A percentile compares a stretch with the other conserved stretches of the same genome.
Conservation (phyloP, 2,329 filamentous ascomycete species). For the Fusarium albosuccineum region DNA sequence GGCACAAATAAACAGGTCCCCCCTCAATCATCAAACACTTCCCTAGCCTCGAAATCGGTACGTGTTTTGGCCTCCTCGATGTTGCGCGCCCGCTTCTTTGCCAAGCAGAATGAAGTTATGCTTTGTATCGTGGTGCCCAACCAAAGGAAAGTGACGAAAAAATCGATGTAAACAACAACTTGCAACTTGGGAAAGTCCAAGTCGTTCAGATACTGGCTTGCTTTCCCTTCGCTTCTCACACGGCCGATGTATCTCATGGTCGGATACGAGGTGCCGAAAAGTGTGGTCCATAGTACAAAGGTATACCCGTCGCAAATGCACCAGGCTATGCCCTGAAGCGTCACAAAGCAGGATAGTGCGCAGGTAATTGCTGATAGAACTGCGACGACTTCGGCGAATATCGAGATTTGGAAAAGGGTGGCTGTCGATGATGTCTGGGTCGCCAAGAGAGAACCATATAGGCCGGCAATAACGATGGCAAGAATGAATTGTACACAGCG, state of each 20-base stretch:
- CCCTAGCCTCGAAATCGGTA: constrained; percentile 1
- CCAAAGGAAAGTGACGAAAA: background rate
- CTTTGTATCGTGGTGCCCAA: background rate
- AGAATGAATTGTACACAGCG: background rate
- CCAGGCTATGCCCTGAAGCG: background rate
- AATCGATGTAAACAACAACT: background rate
- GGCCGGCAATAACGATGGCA: background rate
- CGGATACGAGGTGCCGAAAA: background rate
- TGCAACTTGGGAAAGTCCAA: background rate
- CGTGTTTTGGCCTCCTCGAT: background rate
- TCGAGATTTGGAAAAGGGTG: background rate
- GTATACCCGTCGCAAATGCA: background rate
- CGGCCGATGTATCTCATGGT: background rate
- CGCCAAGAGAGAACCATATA: background rate
- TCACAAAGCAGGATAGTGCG: background rate
- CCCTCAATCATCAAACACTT: background rate
- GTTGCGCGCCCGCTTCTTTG: background rate
- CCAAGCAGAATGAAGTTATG: background rate
- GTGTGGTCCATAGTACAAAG: constrained; percentile 2
- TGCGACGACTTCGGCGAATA: background rate
- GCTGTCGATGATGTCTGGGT: background rate
- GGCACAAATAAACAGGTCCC: too few relatives aligned
- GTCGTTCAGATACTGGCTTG: background rate
- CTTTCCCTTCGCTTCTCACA: background rate
- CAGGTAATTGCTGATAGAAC: background rate